phyloP scores from a whole-genome alignment of 1,139 yeast species.

The Magnusiomyces tetraspermus region DNA sequence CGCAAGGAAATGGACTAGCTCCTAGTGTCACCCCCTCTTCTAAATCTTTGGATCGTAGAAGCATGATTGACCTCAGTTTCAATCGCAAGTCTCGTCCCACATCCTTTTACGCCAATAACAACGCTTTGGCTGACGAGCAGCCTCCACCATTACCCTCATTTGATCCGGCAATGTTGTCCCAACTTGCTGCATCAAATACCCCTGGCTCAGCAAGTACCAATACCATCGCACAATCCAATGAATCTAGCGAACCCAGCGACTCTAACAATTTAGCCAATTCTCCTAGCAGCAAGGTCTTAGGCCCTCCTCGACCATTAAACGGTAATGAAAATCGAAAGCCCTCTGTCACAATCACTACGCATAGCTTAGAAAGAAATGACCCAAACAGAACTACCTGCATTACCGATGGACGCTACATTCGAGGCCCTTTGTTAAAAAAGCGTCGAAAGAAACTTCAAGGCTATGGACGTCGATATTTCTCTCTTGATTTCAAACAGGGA shows the following conservation, averaged over 20 bases:
- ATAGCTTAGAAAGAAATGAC: background rate
- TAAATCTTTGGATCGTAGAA: background rate
- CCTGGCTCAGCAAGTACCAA: background rate
- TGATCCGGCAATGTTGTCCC: background rate
- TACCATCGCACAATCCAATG: background rate
- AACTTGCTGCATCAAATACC: background rate
- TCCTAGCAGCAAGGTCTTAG: background rate
- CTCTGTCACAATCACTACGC: slow-evolving; percentile 4
- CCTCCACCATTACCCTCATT: background rate
- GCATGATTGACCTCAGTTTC: background rate
- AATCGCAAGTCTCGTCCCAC: background rate
- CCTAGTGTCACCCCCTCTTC: background rate
- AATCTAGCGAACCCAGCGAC: background rate
- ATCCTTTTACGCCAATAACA: background rate
- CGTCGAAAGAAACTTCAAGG: slow-evolving; percentile 78
- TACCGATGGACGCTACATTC: slow-evolving; percentile 35
- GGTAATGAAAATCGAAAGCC: background rate
- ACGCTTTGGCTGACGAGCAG: background rate
- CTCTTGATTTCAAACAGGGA: slow-evolving; percentile 72
- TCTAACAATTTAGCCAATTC: background rate
- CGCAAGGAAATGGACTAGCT: background rate
- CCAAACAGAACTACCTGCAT: slow-evolving; percentile 18
- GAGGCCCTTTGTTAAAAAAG: slow-evolving; percentile 70
- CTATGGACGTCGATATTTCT: slow-evolving; percentile 74
- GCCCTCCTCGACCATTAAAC: background rate